A percentile compares a stretch with the other conserved stretches of the same genome.
These are phyloP conservation scores for Tilletia horrida DNA, from an alignment of 1,284 basidiomycete genomes.

Conservation along the genomic window DNA sequence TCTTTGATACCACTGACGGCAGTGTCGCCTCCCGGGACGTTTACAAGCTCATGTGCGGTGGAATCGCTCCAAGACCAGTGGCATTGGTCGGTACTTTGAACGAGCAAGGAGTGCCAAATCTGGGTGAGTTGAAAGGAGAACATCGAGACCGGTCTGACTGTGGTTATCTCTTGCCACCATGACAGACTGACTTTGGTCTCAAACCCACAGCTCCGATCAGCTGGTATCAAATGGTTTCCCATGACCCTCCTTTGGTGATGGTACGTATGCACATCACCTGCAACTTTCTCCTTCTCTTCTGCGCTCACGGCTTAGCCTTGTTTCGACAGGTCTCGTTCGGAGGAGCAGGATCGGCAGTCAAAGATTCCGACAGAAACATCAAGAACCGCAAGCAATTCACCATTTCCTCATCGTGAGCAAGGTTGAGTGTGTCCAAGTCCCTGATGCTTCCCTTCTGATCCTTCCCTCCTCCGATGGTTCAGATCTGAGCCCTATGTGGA, in stretches of 20 bases:
- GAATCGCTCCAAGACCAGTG: constrained; percentile 41
- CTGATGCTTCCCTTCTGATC: constrained; percentile 7
- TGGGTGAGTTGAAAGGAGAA: constrained; percentile 18
- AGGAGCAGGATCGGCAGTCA: constrained; percentile 31
- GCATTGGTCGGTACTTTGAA: constrained; percentile 41
- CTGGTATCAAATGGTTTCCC: constrained; percentile 47
- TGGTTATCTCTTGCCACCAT: no score
- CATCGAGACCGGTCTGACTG: no score
- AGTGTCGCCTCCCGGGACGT: constrained; percentile 29
- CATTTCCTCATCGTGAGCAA: constrained; percentile 28
- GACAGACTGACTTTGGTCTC: background rate
- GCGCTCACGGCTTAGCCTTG: no score
- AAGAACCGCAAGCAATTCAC: constrained; percentile 34
- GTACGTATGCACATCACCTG: background rate
- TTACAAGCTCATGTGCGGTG: constrained; percentile 44
- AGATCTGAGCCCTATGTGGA: constrained; percentile 42
- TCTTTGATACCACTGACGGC: constrained; percentile 39
- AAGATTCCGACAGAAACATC: constrained; percentile 44
- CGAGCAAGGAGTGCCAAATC: constrained; percentile 33
- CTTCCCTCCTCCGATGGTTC: background rate
- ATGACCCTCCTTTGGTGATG: constrained; percentile 45
- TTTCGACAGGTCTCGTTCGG: constrained; percentile 31
- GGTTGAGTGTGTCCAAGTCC: no score
- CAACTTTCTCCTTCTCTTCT: no score
- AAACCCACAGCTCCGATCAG: constrained; percentile 29